Evolutionary conservation across 371 early-diverging fungal species (phyloP).

Genomic region (Mortierella sp.): DNA sequence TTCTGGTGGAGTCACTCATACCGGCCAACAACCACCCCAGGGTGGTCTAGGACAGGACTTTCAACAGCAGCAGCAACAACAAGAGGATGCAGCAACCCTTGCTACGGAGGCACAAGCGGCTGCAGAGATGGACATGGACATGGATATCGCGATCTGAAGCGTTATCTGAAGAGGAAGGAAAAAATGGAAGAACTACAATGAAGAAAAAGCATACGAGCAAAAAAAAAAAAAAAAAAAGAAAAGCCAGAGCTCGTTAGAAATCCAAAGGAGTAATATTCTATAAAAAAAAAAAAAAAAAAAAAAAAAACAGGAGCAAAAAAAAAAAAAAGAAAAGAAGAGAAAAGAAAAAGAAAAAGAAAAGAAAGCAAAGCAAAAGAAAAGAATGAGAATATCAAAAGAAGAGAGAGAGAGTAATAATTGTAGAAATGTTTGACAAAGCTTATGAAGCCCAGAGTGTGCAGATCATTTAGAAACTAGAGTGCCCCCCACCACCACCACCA

Average conservation of each 20-base stretch:
- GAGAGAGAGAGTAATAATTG: too few relatives aligned
- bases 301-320: too few relatives aligned
- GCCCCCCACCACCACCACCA: too few relatives aligned
- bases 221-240: background rate
- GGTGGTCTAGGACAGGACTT: constrained; percentile 4
- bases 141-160: constrained; percentile 26
- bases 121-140: constrained; percentile 33
- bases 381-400: too few relatives aligned
- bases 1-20: constrained; percentile 53
- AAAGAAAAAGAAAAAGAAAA: background rate
- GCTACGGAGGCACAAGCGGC: constrained; percentile 13
- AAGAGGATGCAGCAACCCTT: constrained; percentile 10
- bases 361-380: constrained; percentile 2
- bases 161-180: background rate
- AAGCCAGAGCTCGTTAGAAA: too few relatives aligned
- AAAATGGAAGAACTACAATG: too few relatives aligned
- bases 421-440: too few relatives aligned
- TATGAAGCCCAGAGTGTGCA: too few relatives aligned
- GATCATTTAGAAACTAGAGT: too few relatives aligned
- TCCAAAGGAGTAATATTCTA: too few relatives aligned
- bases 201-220: background rate
- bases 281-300: too few relatives aligned
- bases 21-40: constrained; percentile 38
- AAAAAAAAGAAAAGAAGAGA: background rate
- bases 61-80: constrained; percentile 8